These are phyloP conservation scores for Dillenia suffruticosa DNA, from an alignment of 164 flowering plant genomes.

Conservation along the genomic window DNA sequence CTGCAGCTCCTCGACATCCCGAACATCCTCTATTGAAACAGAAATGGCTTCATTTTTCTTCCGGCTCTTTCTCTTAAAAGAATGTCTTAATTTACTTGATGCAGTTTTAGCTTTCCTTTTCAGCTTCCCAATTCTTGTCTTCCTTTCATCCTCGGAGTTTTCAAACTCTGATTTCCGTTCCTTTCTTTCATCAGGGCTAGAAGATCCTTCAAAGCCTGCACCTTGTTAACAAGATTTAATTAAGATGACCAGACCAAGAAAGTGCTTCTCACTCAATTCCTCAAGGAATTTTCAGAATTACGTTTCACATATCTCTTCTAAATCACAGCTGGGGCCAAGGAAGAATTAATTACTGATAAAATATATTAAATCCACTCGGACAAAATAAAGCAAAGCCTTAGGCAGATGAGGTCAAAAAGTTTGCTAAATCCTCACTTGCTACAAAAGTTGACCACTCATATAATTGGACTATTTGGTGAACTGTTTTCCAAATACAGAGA, in stretches of 20 bases:
- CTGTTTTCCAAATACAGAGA: no score
- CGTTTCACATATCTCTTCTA: no score
- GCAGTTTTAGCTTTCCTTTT: constrained; percentile 88
- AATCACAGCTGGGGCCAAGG: no score
- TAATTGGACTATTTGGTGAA: no score
- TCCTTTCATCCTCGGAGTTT: constrained; percentile 88
- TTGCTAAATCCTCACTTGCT: no score
- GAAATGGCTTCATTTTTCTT: constrained; percentile 65
- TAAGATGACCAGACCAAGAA: background rate
- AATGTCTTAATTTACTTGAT: constrained; percentile 73
- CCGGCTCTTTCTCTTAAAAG: constrained; percentile 71
- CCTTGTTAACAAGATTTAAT: background rate
- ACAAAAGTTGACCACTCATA: no score
- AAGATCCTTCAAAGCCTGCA: constrained; percentile 56
- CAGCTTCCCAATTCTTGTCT: constrained; percentile 66
- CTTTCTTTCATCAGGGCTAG: constrained; percentile 58
- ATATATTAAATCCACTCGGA: no score
- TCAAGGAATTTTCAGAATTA: no score
- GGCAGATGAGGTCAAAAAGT: no score
- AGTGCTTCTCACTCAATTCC: no score
- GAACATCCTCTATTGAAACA: constrained; percentile 84
- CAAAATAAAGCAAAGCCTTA: no score
- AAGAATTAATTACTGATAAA: no score
- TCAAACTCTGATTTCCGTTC: constrained; percentile 90
- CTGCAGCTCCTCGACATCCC: constrained; percentile 75